Percentiles rank a stretch among this genome's conserved stretches.
Evolutionary conservation across 306 rosid genomes (phyloP).

Genomic region (Medicago ruthenica): DNA sequence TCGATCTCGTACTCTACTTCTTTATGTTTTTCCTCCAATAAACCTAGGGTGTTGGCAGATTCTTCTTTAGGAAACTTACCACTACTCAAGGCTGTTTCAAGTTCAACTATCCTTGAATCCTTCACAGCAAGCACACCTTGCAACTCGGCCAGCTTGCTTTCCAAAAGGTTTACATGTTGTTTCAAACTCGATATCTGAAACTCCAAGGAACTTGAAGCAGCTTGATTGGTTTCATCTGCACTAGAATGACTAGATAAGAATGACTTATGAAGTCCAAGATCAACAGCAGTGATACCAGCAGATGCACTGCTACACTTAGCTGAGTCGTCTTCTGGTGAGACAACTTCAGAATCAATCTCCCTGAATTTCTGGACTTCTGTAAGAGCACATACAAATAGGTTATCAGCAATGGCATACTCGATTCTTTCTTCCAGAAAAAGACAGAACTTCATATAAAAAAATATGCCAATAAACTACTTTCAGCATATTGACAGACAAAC

Average conservation of each 20-base stretch:
- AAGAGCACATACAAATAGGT: conserved; percentile 36
- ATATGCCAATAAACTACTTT: conserved; percentile 9
- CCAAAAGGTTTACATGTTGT: conserved; percentile 58
- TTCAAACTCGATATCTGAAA: conserved; percentile 60
- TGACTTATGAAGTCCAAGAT: conserved; percentile 48
- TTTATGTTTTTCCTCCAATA: no score
- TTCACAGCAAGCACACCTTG: conserved; percentile 55
- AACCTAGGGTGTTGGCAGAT: conserved; percentile 50
- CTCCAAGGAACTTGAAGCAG: conserved; percentile 60
- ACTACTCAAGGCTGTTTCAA: conserved; percentile 58
- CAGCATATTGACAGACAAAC: conserved; percentile 1
- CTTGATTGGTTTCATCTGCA: conserved; percentile 51
- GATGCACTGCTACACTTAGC: conserved; percentile 53
- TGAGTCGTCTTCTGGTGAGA: conserved; percentile 48
- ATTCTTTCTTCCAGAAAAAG: conserved; percentile 27
- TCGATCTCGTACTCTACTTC: conserved; percentile 61
- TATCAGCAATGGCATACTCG: conserved; percentile 24
- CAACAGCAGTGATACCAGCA: conserved; percentile 47
- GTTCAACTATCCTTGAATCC: conserved; percentile 69
- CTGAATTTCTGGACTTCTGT: conserved; percentile 78
- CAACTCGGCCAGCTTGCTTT: conserved; percentile 57
- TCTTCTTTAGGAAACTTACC: conserved; percentile 54
- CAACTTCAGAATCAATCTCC: conserved; percentile 62
- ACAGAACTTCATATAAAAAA: conserved; percentile 25
- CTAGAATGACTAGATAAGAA: conserved; percentile 52